Evolutionary conservation across 2,329 filamentous ascomycete species (phyloP).

Genomic region (Bisporella sp.): DNA sequence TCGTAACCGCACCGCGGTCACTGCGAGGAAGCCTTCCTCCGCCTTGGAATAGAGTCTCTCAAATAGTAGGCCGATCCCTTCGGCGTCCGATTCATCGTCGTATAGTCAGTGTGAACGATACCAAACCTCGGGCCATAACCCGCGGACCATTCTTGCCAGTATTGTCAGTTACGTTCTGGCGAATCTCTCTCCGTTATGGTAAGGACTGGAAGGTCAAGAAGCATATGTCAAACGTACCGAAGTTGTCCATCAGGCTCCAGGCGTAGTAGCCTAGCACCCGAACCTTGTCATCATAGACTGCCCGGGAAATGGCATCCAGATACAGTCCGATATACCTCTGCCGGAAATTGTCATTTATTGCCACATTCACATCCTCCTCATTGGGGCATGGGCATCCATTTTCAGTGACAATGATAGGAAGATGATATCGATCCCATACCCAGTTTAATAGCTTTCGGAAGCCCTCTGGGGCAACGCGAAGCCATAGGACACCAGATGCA

Average conservation of each 20-base stretch:
- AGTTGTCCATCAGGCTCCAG: conserved; percentile 69
- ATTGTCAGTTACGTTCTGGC: background rate
- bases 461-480: conserved; percentile 42
- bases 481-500: background rate
- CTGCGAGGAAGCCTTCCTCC: no score
- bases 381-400: conserved; percentile 80
- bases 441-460: conserved; percentile 72
- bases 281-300: conserved; percentile 62
- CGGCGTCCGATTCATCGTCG: background rate
- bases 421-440: conserved; percentile 67
- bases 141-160: background rate
- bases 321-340: conserved; percentile 71
- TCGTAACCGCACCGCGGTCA: no score
- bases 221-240: conserved; percentile 1
- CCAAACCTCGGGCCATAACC: background rate
- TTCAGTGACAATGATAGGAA: conserved; percentile 80
- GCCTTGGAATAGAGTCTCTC: background rate
- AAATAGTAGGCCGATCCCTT: conserved; percentile 8
- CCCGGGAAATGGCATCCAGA: conserved; percentile 67
- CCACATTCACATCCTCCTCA: conserved; percentile 53
- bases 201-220: background rate
- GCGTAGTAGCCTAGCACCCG: conserved; percentile 73
- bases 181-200: background rate
- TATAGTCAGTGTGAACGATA: background rate
- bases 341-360: conserved; percentile 73